Evolutionary conservation across 2,329 filamentous ascomycete species (phyloP).

Genomic region (Trichoderma afroharzianum): DNA sequence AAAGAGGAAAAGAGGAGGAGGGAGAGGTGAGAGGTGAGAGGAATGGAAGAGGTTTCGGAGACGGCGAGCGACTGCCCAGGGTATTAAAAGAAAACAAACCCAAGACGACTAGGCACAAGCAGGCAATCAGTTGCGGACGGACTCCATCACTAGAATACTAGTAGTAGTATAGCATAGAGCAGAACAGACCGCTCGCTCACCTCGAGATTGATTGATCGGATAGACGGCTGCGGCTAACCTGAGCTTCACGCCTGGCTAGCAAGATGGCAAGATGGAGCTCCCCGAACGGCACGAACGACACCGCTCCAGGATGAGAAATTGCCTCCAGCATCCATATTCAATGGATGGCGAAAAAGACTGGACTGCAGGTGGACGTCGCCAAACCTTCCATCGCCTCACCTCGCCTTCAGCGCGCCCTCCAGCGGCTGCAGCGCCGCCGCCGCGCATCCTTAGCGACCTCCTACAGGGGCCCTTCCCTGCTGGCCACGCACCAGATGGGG

Average conservation of each 20-base stretch:
- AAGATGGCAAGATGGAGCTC: neutral
- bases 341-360: neutral
- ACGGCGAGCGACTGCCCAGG: neutral
- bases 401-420: neutral
- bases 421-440: neutral
- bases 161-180: neutral
- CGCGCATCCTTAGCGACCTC: neutral
- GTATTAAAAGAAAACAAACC: neutral
- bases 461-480: neutral
- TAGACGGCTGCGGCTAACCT: constrained; percentile 9
- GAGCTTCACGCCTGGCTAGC: neutral
- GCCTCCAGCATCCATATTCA: too few species aligned
- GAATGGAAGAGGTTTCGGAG: neutral
- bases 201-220: neutral
- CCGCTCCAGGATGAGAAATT: neutral
- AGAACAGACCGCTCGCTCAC: neutral
- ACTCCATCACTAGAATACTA: neutral
- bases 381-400: neutral
- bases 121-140: neutral
- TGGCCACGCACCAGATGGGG: constrained; percentile 3
- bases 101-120: neutral
- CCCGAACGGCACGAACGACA: neutral
- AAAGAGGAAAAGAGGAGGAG: neutral
- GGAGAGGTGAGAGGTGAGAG: neutral
- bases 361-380: too few species aligned